Conservation (phyloP, 768 basidiomycete species). For the Lactarius quietus region DNA sequence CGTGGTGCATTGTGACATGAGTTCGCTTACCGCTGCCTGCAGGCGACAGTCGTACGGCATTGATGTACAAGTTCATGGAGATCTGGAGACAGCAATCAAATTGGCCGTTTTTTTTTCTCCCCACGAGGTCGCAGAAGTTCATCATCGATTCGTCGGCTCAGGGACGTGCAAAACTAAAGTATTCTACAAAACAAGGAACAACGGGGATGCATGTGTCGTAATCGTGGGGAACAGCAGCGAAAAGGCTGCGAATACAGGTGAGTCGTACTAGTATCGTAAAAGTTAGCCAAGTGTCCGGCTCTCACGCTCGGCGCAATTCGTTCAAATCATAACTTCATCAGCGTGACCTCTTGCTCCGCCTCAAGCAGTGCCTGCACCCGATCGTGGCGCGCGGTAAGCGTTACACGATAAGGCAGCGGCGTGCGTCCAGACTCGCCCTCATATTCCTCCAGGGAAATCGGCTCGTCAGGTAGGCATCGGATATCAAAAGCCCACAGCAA, state of each 20-base stretch:
- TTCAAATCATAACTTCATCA: constrained; percentile 16
- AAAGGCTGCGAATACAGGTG: not conserved
- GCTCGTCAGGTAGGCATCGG: constrained; percentile 40
- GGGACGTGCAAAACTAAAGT: not conserved
- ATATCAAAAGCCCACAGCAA: constrained; percentile 49
- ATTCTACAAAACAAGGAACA: not conserved
- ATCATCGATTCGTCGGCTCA: not conserved
- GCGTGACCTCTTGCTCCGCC: constrained; percentile 17
- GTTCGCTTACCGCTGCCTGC: not conserved
- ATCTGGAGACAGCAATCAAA: not conserved
- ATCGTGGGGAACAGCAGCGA: not conserved
- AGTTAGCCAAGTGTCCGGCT: not conserved
- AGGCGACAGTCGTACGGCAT: not conserved
- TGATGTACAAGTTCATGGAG: not conserved
- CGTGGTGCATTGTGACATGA: not conserved
- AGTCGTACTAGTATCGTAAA: not conserved
- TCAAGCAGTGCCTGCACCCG: constrained; percentile 16
- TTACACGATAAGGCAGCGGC: constrained; percentile 42
- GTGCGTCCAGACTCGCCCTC: constrained; percentile 46
- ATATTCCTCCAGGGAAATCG: constrained; percentile 45
- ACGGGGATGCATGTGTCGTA: not conserved
- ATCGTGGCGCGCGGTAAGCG: constrained; percentile 28
- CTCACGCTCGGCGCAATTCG: not conserved
- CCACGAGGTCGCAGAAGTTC: constrained; percentile 1
- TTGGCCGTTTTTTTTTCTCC: not conserved